Base-by-base conservation (phyloP, 352 stramenopile genomes). In the Pythium chondricola region DNA sequence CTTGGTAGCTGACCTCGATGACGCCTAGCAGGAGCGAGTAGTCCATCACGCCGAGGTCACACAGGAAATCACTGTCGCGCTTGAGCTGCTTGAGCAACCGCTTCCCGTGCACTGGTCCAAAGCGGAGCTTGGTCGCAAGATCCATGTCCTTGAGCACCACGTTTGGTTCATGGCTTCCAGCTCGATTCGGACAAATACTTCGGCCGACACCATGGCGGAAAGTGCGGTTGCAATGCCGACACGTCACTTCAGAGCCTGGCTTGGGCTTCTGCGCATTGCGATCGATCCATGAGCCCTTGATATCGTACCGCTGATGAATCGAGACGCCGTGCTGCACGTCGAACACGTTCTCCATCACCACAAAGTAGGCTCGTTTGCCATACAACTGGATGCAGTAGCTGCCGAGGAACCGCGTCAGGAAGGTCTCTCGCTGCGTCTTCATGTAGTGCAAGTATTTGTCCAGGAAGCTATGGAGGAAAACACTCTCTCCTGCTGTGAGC, bases 271-370 rank as follows among this genome's bases (percentile, higher is more conserved):
- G 65, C 0, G 74, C 78, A 26, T 87, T 86, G 29, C 78, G 74
- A 52, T 88, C 78, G 18, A 94, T 64, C 79, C 81, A 95, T 8
- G 71, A 88, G 16, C 85, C 85, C 58, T 95, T 95, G 50, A 95
- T 84, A 46, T 95, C 85, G 57, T 93, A 95, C 9, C 74, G 67
- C 60, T 89, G 71, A 50, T 95, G 78, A 45, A 94, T 86, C 2
- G 70, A 71, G 20, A 83, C 63, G 25, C 72, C 71, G 45, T 87
- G 74, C 36, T 85, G 72, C 1, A 85, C 73, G 63, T 91, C 76
- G 48, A 95, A 92, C 4, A 95, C 69, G 43, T 95, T 95, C 41
- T 88, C 76, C 84, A 95, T 95, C 29, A 95, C 84, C 17, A 89
- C 82, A 52, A 95, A 95, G 50, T 79, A 70, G 38, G 72, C 71